These are phyloP conservation scores for Triglochin maritima DNA, from an alignment of 106 monocot species.

Conservation along the genomic window DNA sequence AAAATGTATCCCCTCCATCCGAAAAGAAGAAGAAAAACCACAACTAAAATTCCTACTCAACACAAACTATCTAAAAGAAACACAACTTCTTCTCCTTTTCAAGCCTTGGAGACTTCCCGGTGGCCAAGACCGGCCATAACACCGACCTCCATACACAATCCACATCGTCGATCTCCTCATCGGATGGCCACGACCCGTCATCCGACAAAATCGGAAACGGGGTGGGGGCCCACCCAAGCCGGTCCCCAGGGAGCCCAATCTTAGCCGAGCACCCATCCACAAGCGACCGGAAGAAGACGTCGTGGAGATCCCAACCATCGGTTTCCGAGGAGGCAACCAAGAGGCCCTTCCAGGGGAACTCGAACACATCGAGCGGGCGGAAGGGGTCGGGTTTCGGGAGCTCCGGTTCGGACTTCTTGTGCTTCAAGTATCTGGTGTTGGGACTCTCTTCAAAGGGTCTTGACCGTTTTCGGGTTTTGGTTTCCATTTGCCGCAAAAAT, in stretches of 20 bases:
- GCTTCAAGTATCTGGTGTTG: neutral
- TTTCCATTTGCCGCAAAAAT: no score
- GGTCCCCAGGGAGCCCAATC: conserved; percentile 41
- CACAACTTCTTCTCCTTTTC: neutral
- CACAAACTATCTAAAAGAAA: no score
- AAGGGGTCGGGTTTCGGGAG: neutral
- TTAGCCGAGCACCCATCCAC: conserved; percentile 48
- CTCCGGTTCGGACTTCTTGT: no score
- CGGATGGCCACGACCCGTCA: conserved; percentile 10
- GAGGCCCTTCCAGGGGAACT: conserved; percentile 49
- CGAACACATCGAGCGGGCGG: conserved; percentile 39
- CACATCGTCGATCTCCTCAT: conserved; percentile 18
- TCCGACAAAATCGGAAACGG: conserved; percentile 6
- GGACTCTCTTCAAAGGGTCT: no score
- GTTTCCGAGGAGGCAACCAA: conserved; percentile 7
- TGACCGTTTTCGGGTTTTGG: no score
- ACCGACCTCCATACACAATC: conserved; percentile 50
- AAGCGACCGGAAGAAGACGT: conserved; percentile 75
- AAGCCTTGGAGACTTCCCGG: neutral
- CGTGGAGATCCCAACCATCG: conserved; percentile 27
- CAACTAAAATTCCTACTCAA: no score
- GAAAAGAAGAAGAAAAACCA: no score
- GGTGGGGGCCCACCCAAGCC: conserved; percentile 7
- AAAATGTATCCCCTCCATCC: no score
- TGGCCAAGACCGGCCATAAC: conserved; percentile 22